Evolutionary conservation across 495 filamentous ascomycete genomes (phyloP).

Genomic region (Paragyromitra xinjiangensis): DNA sequence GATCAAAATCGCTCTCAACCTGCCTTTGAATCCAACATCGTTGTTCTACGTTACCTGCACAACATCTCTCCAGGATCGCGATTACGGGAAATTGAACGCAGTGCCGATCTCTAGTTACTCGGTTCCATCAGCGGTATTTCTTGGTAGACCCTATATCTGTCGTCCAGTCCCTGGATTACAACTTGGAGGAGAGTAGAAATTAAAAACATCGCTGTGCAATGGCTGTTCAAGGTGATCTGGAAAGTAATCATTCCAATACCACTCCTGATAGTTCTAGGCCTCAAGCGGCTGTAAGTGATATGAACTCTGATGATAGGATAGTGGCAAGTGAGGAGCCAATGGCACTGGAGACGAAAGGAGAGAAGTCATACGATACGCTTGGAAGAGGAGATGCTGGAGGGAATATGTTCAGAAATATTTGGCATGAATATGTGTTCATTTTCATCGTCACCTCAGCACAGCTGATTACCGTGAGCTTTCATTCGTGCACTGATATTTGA

Average conservation of each 20-base stretch:
- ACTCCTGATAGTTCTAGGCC: neutral
- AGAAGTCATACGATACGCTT: neutral
- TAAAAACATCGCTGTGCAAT: neutral
- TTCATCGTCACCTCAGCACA: constrained; percentile 54
- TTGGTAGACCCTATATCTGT: constrained; percentile 6
- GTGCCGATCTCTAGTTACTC: constrained; percentile 18
- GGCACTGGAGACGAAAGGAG: neutral
- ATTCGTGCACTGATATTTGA: neutral
- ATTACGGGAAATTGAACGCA: neutral
- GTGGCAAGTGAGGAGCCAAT: neutral
- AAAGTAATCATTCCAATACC: constrained; percentile 4
- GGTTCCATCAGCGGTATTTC: neutral
- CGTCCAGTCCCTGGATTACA: neutral
- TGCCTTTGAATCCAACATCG: too few species aligned
- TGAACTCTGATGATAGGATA: constrained; percentile 4
- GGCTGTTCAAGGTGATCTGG: constrained; percentile 24
- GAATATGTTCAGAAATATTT: constrained; percentile 41
- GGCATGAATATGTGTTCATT: constrained; percentile 53
- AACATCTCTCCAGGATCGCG: neutral
- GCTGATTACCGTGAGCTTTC: constrained; percentile 48
- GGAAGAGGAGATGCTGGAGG: neutral
- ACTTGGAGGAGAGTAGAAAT: neutral
- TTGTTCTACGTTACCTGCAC: neutral
- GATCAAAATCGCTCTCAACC: too few species aligned
- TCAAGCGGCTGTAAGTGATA: neutral